phyloP scores from a whole-genome alignment of 2,329 filamentous ascomycete genomes.

The Diplodia seriata region DNA sequence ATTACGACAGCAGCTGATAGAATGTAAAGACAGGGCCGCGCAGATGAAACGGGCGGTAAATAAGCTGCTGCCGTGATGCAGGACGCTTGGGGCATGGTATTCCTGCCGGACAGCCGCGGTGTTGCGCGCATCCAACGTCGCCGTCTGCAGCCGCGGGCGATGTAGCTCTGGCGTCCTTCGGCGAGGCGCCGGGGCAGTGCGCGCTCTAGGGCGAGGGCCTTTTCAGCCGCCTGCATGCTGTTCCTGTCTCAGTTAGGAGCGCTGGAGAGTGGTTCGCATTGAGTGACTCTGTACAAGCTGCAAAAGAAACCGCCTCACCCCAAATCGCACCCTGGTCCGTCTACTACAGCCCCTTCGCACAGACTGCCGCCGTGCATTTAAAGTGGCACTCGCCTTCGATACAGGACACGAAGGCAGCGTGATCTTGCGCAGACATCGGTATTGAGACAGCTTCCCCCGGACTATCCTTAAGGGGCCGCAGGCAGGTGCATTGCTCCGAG shows the following conservation, averaged over 20 bases:
- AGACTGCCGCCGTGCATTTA: constrained; percentile 33
- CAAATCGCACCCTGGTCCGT: constrained; percentile 26
- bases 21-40: constrained; percentile 13
- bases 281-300: constrained; percentile 33
- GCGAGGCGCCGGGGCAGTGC: constrained; percentile 6
- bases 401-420: constrained; percentile 28
- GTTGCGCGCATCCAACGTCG: constrained; percentile 25
- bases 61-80: constrained; percentile 17
- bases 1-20: constrained; percentile 19
- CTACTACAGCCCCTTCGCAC: constrained; percentile 32
- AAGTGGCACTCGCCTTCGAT: constrained; percentile 33
- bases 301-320: constrained; percentile 33
- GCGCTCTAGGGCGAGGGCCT: constrained; percentile 23
- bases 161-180: constrained; percentile 1
- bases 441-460: constrained; percentile 33
- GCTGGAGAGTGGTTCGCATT: constrained; percentile 33
- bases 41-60: constrained; percentile 30
- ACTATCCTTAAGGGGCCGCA: constrained; percentile 29
- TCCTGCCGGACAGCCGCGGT: constrained; percentile 12
- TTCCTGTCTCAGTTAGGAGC: constrained; percentile 32
- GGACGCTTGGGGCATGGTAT: constrained; percentile 24
- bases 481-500: constrained; percentile 20
- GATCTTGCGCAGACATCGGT: constrained; percentile 30
- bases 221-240: constrained; percentile 34
- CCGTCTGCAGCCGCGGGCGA: background rate